Base-by-base conservation (phyloP, 2,329 filamentous ascomycete species). In the Metarhizium album region DNA sequence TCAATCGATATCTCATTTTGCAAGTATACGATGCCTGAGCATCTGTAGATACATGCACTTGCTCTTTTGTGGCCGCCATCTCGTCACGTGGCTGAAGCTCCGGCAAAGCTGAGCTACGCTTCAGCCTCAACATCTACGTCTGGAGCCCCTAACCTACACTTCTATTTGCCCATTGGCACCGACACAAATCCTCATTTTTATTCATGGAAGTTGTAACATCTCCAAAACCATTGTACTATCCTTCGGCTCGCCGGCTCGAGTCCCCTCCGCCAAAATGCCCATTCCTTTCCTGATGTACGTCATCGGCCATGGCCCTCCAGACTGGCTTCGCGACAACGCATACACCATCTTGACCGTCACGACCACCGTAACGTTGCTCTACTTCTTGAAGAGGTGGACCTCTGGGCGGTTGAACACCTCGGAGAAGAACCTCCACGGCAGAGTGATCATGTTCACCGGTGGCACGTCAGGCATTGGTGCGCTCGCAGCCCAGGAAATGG, bases 391-490 rank as follows among this genome's bases (percentile, higher is more conserved):
- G 74, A 74, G 75, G 61, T 95, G 86, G 71, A 86, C 84, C 61
- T 80, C 81, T 56, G 94, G 93, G 58, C 79, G 83, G 13, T 72
- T 69, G 58, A 96, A 93, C 67, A 70, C 69, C 42, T 79, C 87
- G 24, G 90, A 95, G 64, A 79, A 88, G 53, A 77, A 86, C 50
- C 90, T 98, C 83, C 90, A 96, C 67, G 90, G 89, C 46, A 94
- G 94, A 64, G 89, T 98, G 46, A 78, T 96, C 43, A 84, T 98
- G 75, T 80, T 98, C 48, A 98, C 93, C 18, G 90, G 93, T 58
- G 93, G 91, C 27, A 98, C 93, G 48, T 91, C 90, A 45, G 93
- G 93, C 14, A 86, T 98, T 64, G 93, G 93, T 47, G 87, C 89
- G 53, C 77, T 80, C 51, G 80, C 88, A 42, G 86, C 86, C 4